Evolutionary conservation across 495 filamentous ascomycete species (phyloP), one percentile per base, ranked within the genome.

Genomic region (Penicillium silybi): DNA sequence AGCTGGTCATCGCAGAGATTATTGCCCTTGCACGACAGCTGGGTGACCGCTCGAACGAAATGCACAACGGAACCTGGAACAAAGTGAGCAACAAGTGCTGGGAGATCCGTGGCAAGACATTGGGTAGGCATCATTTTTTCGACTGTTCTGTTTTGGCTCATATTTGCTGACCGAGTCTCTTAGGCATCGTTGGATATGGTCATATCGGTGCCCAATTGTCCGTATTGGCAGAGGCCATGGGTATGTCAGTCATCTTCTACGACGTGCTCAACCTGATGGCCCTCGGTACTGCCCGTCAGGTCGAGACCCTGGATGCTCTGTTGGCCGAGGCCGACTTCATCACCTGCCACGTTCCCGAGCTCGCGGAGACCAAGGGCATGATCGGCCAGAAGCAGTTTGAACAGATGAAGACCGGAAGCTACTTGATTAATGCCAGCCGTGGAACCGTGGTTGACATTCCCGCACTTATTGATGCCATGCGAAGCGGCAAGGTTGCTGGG

Each of bases 161-260:
- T 13, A 32, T 13, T 32, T 23, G 29, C 18, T 59, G 4, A 44
- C 41, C 46, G 41, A 26, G 41, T 51, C 44, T 17, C 3, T 5
- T 35, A 85, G 86, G 90, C 45, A 97, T 99, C 49, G 83, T 99
- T 52, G 95, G 95, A 17, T 97, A 99, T 65, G 95, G 95, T 42
- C 95, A 99, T 60, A 97, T 99, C 61, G 95, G 95, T 54, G 92
- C 89, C 46, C 95, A 99, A 68, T 77, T 99, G 44, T 97, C 92
- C 1, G 95, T 99, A 34, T 77, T 99, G 45, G 90, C 92, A 19
- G 95, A 99, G 69, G 84, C 92, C 18, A 95, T 99, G 88, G 92
- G 95, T 22, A 96, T 99, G 91, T 83, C 78, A 2, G 93, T 99
- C 53, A 86, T 97, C 57, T 97, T 93, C 75, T 97, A 92, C 63